Evolutionary conservation across 345 rosid genomes (phyloP).

Genomic region (Gossypium thurberi): DNA sequence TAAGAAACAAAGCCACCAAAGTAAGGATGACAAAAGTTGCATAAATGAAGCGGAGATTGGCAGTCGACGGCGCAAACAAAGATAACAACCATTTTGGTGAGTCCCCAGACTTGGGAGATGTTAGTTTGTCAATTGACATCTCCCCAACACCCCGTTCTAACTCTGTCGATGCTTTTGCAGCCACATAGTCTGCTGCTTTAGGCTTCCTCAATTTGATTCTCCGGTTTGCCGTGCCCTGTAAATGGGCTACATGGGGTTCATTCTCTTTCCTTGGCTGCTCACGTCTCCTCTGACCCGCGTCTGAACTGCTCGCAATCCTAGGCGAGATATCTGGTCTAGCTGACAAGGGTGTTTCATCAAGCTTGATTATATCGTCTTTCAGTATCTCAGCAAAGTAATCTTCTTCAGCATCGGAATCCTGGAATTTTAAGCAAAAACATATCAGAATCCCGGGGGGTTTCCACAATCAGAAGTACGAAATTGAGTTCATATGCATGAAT

Average conservation of each 20-base stretch:
- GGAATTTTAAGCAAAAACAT: conserved; percentile 4
- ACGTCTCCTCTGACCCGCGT: conserved; percentile 1
- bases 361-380: conserved; percentile 70
- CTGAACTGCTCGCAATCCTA: conserved; percentile 4
- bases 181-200: not conserved
- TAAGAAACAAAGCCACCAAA: conserved; percentile 21
- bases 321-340: conserved; percentile 4
- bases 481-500: not conserved
- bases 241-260: conserved; percentile 15
- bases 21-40: conserved; percentile 9
- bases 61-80: not conserved
- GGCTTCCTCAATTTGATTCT: conserved; percentile 26
- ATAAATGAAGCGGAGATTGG: not conserved
- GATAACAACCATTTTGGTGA: conserved; percentile 14
- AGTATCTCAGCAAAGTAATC: conserved; percentile 71
- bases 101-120: not conserved
- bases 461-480: not conserved
- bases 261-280: conserved; percentile 13
- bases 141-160: not conserved
- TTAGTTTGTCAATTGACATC: not conserved
- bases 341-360: conserved; percentile 36
- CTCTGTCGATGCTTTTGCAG: not conserved
- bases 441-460: not conserved
- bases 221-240: conserved; percentile 26
- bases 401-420: conserved; percentile 39